phyloP scores from a whole-genome alignment of 176 grass and related monocot genomes.

The Bromus sterilis region DNA sequence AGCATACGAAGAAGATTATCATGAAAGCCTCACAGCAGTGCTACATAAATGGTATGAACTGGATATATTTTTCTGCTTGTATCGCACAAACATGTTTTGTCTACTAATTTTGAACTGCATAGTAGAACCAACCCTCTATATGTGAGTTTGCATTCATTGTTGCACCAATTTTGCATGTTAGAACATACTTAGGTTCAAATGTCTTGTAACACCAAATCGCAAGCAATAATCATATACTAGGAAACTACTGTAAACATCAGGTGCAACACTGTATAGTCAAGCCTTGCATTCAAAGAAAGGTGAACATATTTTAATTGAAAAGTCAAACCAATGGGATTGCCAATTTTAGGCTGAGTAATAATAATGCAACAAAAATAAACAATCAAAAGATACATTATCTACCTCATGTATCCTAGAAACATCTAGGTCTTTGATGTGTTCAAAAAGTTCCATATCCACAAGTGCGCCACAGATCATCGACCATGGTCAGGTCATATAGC shows the following conservation, averaged over 20 bases:
- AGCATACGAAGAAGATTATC: slow-evolving; percentile 12
- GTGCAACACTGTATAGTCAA: neutral
- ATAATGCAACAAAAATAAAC: neutral
- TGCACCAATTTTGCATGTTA: neutral
- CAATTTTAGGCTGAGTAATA: neutral
- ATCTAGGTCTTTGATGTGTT: neutral
- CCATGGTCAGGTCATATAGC: neutral
- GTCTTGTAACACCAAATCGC: neutral
- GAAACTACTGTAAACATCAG: neutral
- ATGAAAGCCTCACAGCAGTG: neutral
- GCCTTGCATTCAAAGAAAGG: neutral
- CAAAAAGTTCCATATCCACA: neutral
- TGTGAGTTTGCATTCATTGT: neutral
- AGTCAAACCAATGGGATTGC: neutral
- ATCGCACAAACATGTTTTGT: neutral
- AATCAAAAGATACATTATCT: neutral
- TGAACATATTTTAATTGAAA: neutral
- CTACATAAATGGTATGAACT: slow-evolving; percentile 9
- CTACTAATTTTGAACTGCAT: neutral
- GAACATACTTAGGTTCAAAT: neutral
- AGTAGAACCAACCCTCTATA: neutral
- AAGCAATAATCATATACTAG: neutral
- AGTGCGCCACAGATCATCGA: neutral
- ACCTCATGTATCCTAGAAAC: neutral
- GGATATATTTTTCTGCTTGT: neutral